Percentiles rank a stretch among this genome's conserved stretches.
These are phyloP conservation scores for Chaetomiaceae sp. DNA, from an alignment of 2,329 filamentous ascomycete genomes.

Conservation along the genomic window DNA sequence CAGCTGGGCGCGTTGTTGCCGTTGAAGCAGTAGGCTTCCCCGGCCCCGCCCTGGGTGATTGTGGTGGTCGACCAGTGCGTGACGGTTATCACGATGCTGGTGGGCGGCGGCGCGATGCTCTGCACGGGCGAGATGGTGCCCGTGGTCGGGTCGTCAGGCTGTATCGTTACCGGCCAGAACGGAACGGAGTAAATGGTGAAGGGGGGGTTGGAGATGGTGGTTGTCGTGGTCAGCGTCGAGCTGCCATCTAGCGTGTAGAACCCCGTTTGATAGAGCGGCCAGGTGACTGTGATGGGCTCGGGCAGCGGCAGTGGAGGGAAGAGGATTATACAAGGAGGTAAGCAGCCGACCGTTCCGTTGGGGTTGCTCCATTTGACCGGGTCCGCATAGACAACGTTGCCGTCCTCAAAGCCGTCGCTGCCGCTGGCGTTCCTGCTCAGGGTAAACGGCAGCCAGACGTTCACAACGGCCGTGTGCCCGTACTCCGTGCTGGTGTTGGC, in stretches of 20 bases:
- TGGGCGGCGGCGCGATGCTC: conserved; percentile 4
- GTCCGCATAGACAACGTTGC: not conserved
- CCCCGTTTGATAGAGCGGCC: conserved; percentile 2
- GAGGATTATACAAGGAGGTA: conserved; percentile 3
- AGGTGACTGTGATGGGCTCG: not conserved
- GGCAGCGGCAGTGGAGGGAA: conserved; percentile 4
- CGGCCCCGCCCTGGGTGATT: no score
- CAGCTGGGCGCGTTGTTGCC: no score
- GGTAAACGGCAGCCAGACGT: not conserved
- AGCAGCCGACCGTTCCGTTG: not conserved
- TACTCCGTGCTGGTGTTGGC: not conserved
- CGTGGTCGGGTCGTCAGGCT: not conserved
- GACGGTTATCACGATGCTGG: not conserved
- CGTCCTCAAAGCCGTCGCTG: not conserved
- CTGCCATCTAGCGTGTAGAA: not conserved
- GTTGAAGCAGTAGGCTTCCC: no score
- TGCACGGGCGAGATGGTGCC: conserved; percentile 2
- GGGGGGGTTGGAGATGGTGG: conserved; percentile 7
- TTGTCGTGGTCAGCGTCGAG: not conserved
- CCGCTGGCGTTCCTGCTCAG: not conserved
- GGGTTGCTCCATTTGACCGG: conserved; percentile 2
- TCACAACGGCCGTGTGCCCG: not conserved
- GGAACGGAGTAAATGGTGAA: not conserved
- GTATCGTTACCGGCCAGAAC: conserved; percentile 3
- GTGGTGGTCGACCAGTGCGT: no score